Conservation (phyloP, 2,329 filamentous ascomycete species). For the Scytalidium lignicola region DNA sequence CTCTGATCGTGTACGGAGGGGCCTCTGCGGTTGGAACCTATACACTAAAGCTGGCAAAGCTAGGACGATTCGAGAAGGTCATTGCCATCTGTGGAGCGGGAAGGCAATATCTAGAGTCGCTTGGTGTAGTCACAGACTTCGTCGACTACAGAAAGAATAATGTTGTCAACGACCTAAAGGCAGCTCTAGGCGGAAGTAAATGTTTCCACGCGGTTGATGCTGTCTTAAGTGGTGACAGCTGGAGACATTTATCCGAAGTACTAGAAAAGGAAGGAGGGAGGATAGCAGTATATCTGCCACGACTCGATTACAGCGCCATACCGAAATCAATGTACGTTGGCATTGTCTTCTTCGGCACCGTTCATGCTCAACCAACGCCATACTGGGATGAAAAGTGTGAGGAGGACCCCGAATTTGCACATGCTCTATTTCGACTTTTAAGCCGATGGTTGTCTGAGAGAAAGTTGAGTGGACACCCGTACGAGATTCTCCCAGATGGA, state of each 20-base stretch:
- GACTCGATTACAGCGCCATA: background rate
- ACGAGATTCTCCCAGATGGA: background rate
- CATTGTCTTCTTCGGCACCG: too few relatives aligned
- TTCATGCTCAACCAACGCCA: too few relatives aligned
- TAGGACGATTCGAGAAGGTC: slow-evolving; percentile 49
- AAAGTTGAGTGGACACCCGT: background rate
- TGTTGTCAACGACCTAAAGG: background rate
- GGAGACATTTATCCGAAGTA: background rate
- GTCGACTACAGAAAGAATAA: slow-evolving; percentile 46
- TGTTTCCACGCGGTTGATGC: background rate
- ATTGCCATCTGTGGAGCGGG: slow-evolving; percentile 49
- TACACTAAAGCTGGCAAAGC: slow-evolving; percentile 43
- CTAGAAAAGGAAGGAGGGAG: background rate
- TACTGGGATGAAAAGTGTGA: background rate
- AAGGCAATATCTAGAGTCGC: slow-evolving; percentile 35
- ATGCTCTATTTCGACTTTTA: background rate
- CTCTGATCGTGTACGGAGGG: slow-evolving; percentile 19
- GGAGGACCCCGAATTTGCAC: background rate
- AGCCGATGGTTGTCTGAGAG: too few relatives aligned
- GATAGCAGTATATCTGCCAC: background rate
- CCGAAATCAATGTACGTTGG: too few relatives aligned
- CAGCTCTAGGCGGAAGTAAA: background rate
- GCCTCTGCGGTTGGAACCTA: slow-evolving; percentile 39
- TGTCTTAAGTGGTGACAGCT: background rate
- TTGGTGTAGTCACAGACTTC: slow-evolving; percentile 47